Evolutionary conservation across 352 stramenopile genomes (phyloP), one percentile per base, ranked within the genome.

Genomic region (Thraustotheca clavata): DNA sequence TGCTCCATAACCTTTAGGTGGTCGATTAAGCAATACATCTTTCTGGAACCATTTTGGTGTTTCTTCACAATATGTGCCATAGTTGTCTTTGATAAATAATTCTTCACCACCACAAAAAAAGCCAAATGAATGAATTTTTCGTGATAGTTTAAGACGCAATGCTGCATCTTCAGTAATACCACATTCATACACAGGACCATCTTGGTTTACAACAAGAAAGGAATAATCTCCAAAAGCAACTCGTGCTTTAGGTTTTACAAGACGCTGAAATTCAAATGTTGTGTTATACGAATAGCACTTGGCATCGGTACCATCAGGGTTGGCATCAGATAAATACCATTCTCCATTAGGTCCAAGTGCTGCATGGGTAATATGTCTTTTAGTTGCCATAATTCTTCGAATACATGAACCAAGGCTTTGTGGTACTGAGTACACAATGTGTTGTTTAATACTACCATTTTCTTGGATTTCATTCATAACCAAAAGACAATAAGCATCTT

Each of bases 401-500:
- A 62, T 20, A 29, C 52, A 41, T 5, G 39, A 26, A 14, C 52
- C 55, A 22, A 62, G 39, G 20, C 34, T 14, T 7, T 36, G 31
- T 16, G 55, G 55, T 18, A 62, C 27, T 29, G 49, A 26, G 9
- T 29, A 41, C 2, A 50, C 5, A 18, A 62, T 16, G 55, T 41
- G 55, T 29, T 62, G 55, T 20, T 26, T 50, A 6, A 50, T 18
- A 26, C 16, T 16, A 9, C 55, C 55, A 18, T 22, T 29, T 22
- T 48, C 32, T 20, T 62, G 55, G 55, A 48, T 29, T 62, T 62
- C 55, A 29, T 62, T 36, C 12, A 62, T 29, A 1, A 62, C 38
- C 7, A 62, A 32, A 0, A 36, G 31, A 26, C 39, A 31, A 14
- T 18, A 34, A 9, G 22, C 55, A 3, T 18, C 49, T 26, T 62